phyloP scores from a whole-genome alignment of 768 basidiomycete species.

The Ramaria sp. region DNA sequence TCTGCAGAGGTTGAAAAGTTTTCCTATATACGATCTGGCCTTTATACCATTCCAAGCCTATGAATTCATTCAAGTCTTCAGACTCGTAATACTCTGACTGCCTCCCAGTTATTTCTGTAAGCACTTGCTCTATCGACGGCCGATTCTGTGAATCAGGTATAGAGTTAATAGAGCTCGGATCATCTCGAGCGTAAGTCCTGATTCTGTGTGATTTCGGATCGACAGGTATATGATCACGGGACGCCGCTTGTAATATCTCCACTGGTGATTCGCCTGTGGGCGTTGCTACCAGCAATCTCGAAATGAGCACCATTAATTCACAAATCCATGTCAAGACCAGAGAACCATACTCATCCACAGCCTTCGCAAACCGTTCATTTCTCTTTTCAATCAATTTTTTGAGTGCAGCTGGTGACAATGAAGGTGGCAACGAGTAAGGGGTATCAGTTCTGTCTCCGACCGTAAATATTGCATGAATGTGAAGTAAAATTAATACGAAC shows the following conservation, averaged over 20 bases:
- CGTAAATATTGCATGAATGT: slow-evolving; percentile 13
- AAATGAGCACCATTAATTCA: not conserved
- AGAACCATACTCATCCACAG: slow-evolving; percentile 55
- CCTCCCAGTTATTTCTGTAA: slow-evolving; percentile 4
- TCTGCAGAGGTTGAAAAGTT: slow-evolving; percentile 40
- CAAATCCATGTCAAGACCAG: not conserved
- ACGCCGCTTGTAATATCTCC: slow-evolving; percentile 51
- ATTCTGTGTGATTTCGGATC: slow-evolving; percentile 28
- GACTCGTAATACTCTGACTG: slow-evolving; percentile 4
- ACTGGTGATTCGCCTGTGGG: slow-evolving; percentile 48
- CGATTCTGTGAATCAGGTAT: slow-evolving; percentile 39
- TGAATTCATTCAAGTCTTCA: slow-evolving; percentile 38
- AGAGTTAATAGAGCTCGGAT: not conserved
- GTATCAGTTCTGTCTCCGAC: slow-evolving; percentile 15
- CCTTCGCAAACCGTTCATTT: slow-evolving; percentile 50
- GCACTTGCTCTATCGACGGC: slow-evolving; percentile 42
- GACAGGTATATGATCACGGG: slow-evolving; percentile 59
- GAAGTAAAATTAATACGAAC: slow-evolving; percentile 14
- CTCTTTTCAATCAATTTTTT: slow-evolving; percentile 65
- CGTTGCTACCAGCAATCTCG: slow-evolving; percentile 49
- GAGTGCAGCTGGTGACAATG: slow-evolving; percentile 43
- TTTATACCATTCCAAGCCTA: slow-evolving; percentile 50
- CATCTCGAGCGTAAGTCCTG: not conserved
- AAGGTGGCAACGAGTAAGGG: slow-evolving; percentile 23
- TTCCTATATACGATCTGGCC: slow-evolving; percentile 55